Base-by-base conservation (phyloP, 352 stramenopile genomes). In the Pythium periplocum region DNA sequence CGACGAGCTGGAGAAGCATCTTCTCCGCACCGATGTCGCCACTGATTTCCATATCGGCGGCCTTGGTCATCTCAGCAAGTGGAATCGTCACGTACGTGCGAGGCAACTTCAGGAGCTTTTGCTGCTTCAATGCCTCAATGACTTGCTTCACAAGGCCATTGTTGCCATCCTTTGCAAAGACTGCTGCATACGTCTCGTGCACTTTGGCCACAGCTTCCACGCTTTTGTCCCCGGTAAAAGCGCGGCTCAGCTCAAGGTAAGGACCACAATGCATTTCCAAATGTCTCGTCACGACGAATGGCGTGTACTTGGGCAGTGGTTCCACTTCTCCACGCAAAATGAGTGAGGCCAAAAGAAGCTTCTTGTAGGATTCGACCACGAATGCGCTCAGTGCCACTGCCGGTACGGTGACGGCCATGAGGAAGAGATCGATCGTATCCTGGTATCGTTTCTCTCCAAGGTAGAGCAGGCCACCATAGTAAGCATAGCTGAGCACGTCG, bases 341-440 rank as follows among this genome's bases (percentile, higher is more conserved):
- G 35, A 95, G 62, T 50, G 75, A 82, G 47, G 77, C 69, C 5
- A 95, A 62, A 43, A 90, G 52, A 40, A 88, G 57, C 50, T 93
- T 93, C 68, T 93, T 93, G 75, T 86, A 90, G 31, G 81, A 73
- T 35, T 90, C 86, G 53, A 95, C 69, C 26, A 83, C 81, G 45
- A 95, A 87, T 2, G 80, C 82, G 56, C 79, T 92, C 4, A 93
- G 71, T 41, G 71, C 73, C 31, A 83, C 45, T 1, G 86, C 86
- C 0, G 86, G 86, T 30, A 80, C 70, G 11, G 86, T 92, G 43
- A 93, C 73, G 1, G 77, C 78, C 43, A 90, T 61, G 48, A 84
- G 63, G 45, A 95, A 81, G 32, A 87, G 78, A 35, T 91, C 75
- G 9, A 83, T 71, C 6, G 86, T 81, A 11, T 90, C 75, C 43